Evolutionary conservation across 1,284 basidiomycete genomes (phyloP), one percentile per base, ranked within the genome.

Genomic region (Chalciporus sp.): DNA sequence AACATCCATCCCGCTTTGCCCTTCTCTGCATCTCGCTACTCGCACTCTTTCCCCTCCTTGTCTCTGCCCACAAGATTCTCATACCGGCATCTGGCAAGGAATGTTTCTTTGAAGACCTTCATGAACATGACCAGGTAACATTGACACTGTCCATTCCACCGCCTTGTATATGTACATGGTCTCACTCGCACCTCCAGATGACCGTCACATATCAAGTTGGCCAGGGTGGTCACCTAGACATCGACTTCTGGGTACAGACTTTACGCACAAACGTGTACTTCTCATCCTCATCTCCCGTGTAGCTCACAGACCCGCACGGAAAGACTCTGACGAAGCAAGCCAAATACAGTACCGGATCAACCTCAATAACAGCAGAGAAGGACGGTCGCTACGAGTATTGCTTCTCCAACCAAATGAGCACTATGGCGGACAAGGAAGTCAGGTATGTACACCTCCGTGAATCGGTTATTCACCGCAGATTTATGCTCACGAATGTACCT

Each of bases 121-220:
- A 98, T 68, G 80, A 86, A 56, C 90, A 95, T 70, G 96, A 99
- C 84, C 91, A 94, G 81, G 95, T 94, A 53, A 31, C 31, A 31
- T 37, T 48, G 51, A 31, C 31, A 31, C 40, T 48, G 51, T 61
- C 44, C 7, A 27, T 33, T 9, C 27, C 37, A 17, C 33, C 4
- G 27, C 46, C 6, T 23, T 23, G 3, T 6, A 23, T 23, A 19
- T 40, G 39, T 47, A 28, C 51, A 4, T 42, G 45, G 45, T 45
- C 42, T 56, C 28, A 67, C 33, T 11, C 14, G 4, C 33, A 37
- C 6, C 16, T 37, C 49, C 42, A 98, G 94, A 99, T 99, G 96
- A 98, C 97, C 28, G 91, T 99, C 51, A 98, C 96, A 43, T 99
- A 98, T 73, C 96, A 99, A 82, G 96, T 99, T 11, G 95, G 95